Conservation (phyloP, 1,284 basidiomycete genomes). For the Neotropicomus parvogracilis region DNA sequence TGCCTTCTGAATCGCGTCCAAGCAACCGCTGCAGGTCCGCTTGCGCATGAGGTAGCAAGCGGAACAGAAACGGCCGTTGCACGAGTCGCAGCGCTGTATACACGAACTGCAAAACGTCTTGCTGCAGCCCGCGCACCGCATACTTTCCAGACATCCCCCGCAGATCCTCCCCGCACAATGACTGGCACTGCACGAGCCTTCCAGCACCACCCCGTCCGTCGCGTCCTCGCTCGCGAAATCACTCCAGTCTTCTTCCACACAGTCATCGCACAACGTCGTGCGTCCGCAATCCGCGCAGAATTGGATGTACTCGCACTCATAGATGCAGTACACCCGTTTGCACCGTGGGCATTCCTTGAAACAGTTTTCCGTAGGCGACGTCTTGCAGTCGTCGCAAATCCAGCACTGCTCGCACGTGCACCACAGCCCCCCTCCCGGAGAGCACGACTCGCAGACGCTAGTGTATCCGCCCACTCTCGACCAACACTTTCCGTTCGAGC, state of each 20-base stretch:
- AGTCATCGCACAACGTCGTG: slow-evolving; percentile 23
- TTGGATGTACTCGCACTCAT: slow-evolving; percentile 24
- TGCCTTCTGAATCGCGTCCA: background rate
- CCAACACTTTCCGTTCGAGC: slow-evolving; percentile 21
- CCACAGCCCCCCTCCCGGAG: slow-evolving; percentile 19
- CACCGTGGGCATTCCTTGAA: slow-evolving; percentile 20
- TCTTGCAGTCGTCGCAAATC: slow-evolving; percentile 25
- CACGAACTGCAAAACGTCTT: slow-evolving; percentile 16
- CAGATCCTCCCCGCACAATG: slow-evolving; percentile 18
- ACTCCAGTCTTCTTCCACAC: slow-evolving; percentile 22
- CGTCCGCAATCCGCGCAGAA: slow-evolving; percentile 20
- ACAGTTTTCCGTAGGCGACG: slow-evolving; percentile 2
- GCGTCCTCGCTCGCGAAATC: background rate
- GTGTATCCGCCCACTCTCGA: slow-evolving; percentile 13
- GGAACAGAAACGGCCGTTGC: slow-evolving; percentile 9
- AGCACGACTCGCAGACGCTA: slow-evolving; percentile 18
- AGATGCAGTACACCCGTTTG: slow-evolving; percentile 14
- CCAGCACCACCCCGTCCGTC: slow-evolving; percentile 15
- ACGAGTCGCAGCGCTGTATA: slow-evolving; percentile 6
- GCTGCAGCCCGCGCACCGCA: slow-evolving; percentile 16
- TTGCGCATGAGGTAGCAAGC: slow-evolving; percentile 7
- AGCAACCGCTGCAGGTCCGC: slow-evolving; percentile 8
- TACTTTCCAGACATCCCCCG: slow-evolving; percentile 7
- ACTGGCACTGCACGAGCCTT: background rate
- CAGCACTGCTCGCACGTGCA: slow-evolving; percentile 22